Conservation (phyloP, 2,329 filamentous ascomycete species). For the Fusarium napiforme region DNA sequence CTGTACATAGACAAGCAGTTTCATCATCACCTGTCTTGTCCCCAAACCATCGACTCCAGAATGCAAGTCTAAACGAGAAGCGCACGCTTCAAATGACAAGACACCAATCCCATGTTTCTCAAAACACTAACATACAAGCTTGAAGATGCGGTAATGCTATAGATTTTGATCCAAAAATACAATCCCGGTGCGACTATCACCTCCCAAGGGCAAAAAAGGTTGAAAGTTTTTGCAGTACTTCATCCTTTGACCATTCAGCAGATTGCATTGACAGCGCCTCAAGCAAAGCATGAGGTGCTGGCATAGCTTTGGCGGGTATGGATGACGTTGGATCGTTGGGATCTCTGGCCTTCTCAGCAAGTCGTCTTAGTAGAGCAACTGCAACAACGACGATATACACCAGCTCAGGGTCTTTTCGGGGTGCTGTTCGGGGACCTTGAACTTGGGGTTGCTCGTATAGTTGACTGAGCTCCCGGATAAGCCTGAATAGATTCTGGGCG, state of each 20-base stretch:
- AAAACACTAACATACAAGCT: slow-evolving; percentile 48
- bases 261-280: slow-evolving; percentile 73
- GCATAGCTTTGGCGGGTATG: slow-evolving; percentile 71
- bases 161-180: slow-evolving; percentile 37
- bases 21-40: slow-evolving; percentile 37
- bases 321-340: slow-evolving; percentile 60
- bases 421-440: slow-evolving; percentile 48
- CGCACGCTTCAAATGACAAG: slow-evolving; percentile 43
- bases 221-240: slow-evolving; percentile 75
- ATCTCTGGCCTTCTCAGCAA: slow-evolving; percentile 75
- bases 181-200: slow-evolving; percentile 51
- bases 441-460: slow-evolving; percentile 65
- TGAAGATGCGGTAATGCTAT: slow-evolving; percentile 26
- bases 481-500: slow-evolving; percentile 78
- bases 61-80: slow-evolving; percentile 46
- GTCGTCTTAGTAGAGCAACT: slow-evolving; percentile 72
- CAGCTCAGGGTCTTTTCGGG: slow-evolving; percentile 61
- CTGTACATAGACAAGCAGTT: slow-evolving; percentile 31
- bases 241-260: slow-evolving; percentile 70
- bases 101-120: slow-evolving; percentile 42
- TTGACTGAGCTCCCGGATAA: slow-evolving; percentile 77
- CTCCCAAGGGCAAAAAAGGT: slow-evolving; percentile 61
- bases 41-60: slow-evolving; percentile 45
- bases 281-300: slow-evolving; percentile 74
- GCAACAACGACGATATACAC: slow-evolving; percentile 75